Base-by-base conservation (phyloP, 371 early-diverging fungal species). In the Pancytospora epiphaga region DNA sequence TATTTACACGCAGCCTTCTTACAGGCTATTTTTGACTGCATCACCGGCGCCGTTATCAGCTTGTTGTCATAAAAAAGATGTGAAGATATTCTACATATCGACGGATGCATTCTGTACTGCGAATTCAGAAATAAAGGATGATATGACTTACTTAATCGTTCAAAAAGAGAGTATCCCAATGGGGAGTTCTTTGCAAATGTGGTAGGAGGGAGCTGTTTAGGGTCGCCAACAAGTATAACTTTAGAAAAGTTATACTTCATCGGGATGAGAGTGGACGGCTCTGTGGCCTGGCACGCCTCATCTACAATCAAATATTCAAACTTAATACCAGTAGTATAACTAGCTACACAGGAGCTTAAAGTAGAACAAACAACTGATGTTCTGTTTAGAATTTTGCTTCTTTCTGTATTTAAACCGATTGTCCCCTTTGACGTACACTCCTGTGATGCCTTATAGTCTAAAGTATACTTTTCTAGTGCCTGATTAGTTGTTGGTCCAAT, bases 241-340 rank as follows among this genome's bases (percentile, higher is more conserved):
- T 87, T 85, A 40, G 85, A 84, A 36, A 87, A 87, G 72, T 88
- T 88, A 33, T 4, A 54, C 54, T 88, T 86, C 6, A 95, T 75
- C 12, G 95, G 94, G 75, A 93, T 93, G 75, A 94, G 87, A 1
- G 94, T 87, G 50, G 87, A 86, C 25, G 90, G 83, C 77, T 97
- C 96, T 22, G 91, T 87, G 0, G 91, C 86, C 76, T 97, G 98
- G 36, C 92, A 91, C 0, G 95, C 95, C 81, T 97, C 98, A 78
- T 96, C 96, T 69, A 95, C 90, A 36, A 95, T 83, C 0, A 92
- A 87, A 0, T 86, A 86, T 77, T 93, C 93, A 82, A 90, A 94
- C 43, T 86, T 82, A 52, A 87, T 79, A 6, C 9, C 9, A 34
- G 9, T 12, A 9, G 27, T 54, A 9, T 9, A 54, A 34, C 18